Conservation (phyloP, 2,329 filamentous ascomycete species). For the Diplodia scrobiculata region DNA sequence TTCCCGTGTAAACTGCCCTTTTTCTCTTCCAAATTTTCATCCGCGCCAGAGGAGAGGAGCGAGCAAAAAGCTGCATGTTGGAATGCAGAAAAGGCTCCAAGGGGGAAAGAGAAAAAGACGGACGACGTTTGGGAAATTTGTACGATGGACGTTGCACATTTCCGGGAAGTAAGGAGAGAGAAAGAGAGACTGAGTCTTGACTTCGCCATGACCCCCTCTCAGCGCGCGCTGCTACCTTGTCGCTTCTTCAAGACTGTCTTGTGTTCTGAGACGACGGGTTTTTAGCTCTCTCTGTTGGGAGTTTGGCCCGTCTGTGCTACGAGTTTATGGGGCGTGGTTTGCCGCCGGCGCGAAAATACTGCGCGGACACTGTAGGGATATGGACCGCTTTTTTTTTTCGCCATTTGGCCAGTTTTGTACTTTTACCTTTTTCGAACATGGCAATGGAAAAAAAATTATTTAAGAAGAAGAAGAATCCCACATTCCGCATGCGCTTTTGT, state of each 20-base stretch:
- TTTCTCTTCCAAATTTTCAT: neutral
- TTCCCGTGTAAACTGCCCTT: constrained; percentile 49
- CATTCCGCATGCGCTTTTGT: neutral
- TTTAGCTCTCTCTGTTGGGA: neutral
- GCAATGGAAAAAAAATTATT: constrained; percentile 1
- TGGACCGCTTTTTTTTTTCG: neutral
- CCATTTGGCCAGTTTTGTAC: constrained; percentile 1
- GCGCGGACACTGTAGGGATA: neutral
- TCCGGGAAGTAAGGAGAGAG: neutral
- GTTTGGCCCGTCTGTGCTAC: neutral
- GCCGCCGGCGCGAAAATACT: neutral
- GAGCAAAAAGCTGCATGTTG: neutral
- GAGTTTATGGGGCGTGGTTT: too few relatives aligned
- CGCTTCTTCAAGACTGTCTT: neutral
- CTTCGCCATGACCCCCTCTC: neutral
- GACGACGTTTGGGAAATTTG: neutral
- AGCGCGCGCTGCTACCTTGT: neutral
- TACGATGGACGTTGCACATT: constrained; percentile 9
- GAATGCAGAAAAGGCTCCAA: neutral
- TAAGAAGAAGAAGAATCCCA: neutral
- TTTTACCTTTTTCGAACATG: neutral
- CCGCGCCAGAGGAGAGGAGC: neutral
- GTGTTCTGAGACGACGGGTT: neutral
- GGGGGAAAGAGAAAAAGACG: too few relatives aligned
- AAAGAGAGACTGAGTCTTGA: neutral